Conservation (phyloP, 176 grass and related monocot genomes). For the Otatea glauca region DNA sequence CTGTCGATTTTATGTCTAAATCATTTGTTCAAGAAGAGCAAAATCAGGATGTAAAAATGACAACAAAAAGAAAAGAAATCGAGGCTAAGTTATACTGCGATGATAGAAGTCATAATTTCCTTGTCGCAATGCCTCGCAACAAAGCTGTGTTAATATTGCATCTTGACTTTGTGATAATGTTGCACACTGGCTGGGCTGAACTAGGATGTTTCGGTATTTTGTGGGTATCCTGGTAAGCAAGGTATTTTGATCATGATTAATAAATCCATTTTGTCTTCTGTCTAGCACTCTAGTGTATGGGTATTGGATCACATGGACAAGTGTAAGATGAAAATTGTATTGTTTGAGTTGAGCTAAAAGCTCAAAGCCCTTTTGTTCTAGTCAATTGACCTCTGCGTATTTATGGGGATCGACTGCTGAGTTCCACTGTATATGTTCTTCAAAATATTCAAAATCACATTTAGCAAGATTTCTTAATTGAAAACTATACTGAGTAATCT, state of each 20-base stretch:
- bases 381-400: background rate
- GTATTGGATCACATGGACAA: background rate
- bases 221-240: background rate
- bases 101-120: background rate
- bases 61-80: background rate
- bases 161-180: background rate
- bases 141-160: background rate
- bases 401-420: background rate
- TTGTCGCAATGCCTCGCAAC: background rate
- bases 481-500: background rate
- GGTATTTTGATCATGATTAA: slow-evolving; percentile 21
- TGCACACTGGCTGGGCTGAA: background rate
- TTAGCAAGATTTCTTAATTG: background rate
- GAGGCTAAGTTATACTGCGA: background rate
- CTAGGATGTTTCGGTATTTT: slow-evolving; percentile 17
- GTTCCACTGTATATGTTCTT: background rate
- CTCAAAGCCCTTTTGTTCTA: slow-evolving; percentile 6
- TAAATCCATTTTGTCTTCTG: slow-evolving; percentile 8
- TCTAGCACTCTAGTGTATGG: background rate
- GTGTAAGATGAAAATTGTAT: slow-evolving; percentile 3
- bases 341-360: slow-evolving; percentile 6
- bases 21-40: background rate
- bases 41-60: background rate
- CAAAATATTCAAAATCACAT: slow-evolving; percentile 22
- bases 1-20: background rate